Conservation (phyloP, 257 asterid genomes). For the Petrea volubilis region DNA sequence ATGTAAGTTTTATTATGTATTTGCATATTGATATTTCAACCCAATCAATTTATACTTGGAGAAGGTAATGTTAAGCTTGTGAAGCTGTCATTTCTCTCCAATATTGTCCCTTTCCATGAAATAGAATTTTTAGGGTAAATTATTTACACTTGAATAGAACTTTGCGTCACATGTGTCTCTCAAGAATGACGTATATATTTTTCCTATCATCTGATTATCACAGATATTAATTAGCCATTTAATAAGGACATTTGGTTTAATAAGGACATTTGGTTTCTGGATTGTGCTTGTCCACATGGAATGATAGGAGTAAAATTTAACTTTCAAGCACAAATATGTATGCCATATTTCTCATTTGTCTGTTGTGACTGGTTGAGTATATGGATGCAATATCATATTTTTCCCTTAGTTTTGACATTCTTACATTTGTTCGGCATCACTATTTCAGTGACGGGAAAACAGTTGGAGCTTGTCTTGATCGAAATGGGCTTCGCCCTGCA, state of each 20-base stretch:
- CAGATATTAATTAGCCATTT: constrained; percentile 10
- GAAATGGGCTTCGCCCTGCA: constrained; percentile 99
- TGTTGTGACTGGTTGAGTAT: constrained; percentile 17
- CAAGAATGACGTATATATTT: background rate
- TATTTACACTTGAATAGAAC: background rate
- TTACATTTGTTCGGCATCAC: constrained; percentile 18
- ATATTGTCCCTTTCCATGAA: background rate
- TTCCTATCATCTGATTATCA: background rate
- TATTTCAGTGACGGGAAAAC: constrained; percentile 91
- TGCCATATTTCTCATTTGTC: background rate
- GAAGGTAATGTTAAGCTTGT: constrained; percentile 18
- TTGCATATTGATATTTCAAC: constrained; percentile 7
- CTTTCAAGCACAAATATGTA: background rate
- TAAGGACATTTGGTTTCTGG: background rate
- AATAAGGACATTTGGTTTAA: no score
- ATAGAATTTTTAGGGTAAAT: background rate
- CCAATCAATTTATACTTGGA: background rate
- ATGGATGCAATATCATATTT: constrained; percentile 1
- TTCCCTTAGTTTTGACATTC: background rate
- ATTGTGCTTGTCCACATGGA: constrained; percentile 12
- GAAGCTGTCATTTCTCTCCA: constrained; percentile 7
- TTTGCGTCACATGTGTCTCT: constrained; percentile 3
- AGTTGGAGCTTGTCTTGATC: constrained; percentile 99
- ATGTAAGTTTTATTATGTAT: constrained; percentile 26
- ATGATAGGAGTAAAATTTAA: background rate